Evolutionary conservation across 1,284 basidiomycete species (phyloP).

Genomic region (Trametes polyzona): DNA sequence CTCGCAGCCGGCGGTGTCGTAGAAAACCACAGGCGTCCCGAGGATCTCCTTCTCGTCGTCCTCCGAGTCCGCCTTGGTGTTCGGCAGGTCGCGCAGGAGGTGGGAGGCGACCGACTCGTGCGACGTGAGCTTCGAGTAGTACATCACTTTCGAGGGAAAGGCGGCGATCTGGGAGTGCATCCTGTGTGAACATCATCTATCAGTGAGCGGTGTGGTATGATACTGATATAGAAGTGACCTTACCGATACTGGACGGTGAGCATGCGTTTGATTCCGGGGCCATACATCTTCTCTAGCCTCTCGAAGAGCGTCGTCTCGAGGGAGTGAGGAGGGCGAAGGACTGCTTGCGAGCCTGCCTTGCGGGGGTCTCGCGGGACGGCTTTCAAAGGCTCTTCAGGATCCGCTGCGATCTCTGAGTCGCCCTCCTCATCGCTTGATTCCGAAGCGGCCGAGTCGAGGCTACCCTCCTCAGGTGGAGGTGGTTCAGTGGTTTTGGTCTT

Average conservation of each 20-base stretch:
- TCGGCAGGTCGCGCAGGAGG: conserved; percentile 74
- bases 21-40: conserved; percentile 84
- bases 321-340: conserved; percentile 69
- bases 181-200: conserved; percentile 41
- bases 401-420: conserved; percentile 11
- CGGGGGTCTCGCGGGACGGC: conserved; percentile 16
- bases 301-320: conserved; percentile 93
- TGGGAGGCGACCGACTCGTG: conserved; percentile 74
- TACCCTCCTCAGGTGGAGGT: neutral
- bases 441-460: conserved; percentile 1
- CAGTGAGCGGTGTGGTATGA: neutral
- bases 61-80: conserved; percentile 46
- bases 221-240: neutral
- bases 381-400: conserved; percentile 15
- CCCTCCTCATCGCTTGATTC: conserved; percentile 18
- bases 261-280: conserved; percentile 82
- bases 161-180: conserved; percentile 89
- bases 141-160: conserved; percentile 88
- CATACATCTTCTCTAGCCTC: conserved; percentile 87
- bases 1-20: conserved; percentile 92
- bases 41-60: conserved; percentile 76
- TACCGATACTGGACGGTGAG: conserved; percentile 85
- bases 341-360: conserved; percentile 26
- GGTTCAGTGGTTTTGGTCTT: neutral
- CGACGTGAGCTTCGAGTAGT: conserved; percentile 74